These are phyloP conservation scores for Ustilago sp. DNA, from an alignment of 1,284 basidiomycete genomes.

Conservation along the genomic window DNA sequence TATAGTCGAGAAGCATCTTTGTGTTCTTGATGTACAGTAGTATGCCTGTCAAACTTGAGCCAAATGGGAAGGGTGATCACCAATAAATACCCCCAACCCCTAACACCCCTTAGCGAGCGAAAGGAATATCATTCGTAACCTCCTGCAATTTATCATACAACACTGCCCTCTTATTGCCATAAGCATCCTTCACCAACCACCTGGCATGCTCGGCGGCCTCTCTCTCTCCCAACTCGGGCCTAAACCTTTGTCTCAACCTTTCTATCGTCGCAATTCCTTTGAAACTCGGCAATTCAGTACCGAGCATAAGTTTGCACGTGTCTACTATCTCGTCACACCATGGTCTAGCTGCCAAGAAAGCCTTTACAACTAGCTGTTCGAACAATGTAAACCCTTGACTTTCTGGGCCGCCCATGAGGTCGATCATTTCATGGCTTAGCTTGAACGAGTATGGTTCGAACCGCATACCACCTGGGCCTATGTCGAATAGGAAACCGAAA, in stretches of 20 bases:
- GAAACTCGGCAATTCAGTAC: constrained; percentile 93
- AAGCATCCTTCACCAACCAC: constrained; percentile 87
- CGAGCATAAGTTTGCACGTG: constrained; percentile 92
- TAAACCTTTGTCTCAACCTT: constrained; percentile 87
- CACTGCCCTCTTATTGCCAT: constrained; percentile 90
- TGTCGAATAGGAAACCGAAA: constrained; percentile 98
- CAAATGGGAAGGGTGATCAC: no score
- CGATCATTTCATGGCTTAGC: constrained; percentile 96
- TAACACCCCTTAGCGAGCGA: constrained; percentile 14
- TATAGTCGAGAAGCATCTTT: no score
- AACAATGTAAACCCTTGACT: constrained; percentile 94
- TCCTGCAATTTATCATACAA: constrained; percentile 81
- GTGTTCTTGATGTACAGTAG: no score
- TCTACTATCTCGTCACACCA: constrained; percentile 89
- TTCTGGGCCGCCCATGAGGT: constrained; percentile 93
- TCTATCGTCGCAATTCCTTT: constrained; percentile 88
- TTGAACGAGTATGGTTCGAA: constrained; percentile 82
- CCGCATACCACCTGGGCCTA: constrained; percentile 73
- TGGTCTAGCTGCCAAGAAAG: constrained; percentile 92
- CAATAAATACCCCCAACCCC: no score
- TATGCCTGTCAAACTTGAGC: no score
- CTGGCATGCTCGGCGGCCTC: constrained; percentile 92
- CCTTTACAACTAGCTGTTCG: constrained; percentile 92
- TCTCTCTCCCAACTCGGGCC: constrained; percentile 82
- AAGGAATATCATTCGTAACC: constrained; percentile 64